Conservation (phyloP, 2,329 filamentous ascomycete genomes). For the Aspergillus pseudoterreus region DNA sequence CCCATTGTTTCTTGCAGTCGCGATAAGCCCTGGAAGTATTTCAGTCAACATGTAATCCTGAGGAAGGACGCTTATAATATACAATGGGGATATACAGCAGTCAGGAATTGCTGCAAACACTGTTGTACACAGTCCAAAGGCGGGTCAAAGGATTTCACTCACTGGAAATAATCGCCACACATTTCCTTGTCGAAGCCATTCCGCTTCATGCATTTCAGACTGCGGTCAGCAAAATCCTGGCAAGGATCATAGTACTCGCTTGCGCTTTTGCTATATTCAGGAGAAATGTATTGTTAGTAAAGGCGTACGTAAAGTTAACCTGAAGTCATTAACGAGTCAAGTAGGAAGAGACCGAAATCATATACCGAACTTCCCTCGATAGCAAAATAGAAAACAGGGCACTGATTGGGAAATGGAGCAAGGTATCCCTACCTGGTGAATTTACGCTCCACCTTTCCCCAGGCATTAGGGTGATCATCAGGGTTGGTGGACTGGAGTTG, state of each 20-base stretch:
- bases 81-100: no score
- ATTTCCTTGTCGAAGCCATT: conserved; percentile 84
- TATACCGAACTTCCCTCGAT: no score
- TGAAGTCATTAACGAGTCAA: no score
- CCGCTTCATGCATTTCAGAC: conserved; percentile 81
- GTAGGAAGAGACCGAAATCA: no score
- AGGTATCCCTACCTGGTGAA: conserved; percentile 57
- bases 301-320: neutral
- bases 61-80: neutral
- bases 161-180: conserved; percentile 97
- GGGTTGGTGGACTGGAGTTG: conserved; percentile 32
- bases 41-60: neutral
- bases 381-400: no score
- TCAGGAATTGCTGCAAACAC: no score
- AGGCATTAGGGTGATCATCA: conserved; percentile 44
- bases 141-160: conserved; percentile 33
- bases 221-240: conserved; percentile 82
- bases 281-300: neutral
- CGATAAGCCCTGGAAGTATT: conserved; percentile 68
- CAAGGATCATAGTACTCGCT: conserved; percentile 95
- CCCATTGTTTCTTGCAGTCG: conserved; percentile 94
- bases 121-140: no score
- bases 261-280: conserved; percentile 65
- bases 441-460: conserved; percentile 56
- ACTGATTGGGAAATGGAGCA: neutral